These are phyloP conservation scores for Sedum album DNA, from an alignment of 164 flowering plant species.

Conservation along the genomic window DNA sequence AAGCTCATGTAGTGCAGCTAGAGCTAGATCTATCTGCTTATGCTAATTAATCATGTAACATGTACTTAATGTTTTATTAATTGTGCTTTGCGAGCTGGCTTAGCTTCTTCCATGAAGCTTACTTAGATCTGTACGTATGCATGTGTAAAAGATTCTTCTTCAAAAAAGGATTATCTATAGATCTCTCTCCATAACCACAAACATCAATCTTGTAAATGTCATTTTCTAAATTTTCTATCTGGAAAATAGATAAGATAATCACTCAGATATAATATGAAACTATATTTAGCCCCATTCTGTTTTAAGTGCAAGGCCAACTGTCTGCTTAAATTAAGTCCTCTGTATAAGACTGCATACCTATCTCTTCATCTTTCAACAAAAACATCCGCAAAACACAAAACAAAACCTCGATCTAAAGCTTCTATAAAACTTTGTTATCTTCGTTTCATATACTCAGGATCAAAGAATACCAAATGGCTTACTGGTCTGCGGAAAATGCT, in stretches of 20 bases:
- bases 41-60: not conserved
- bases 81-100: not conserved
- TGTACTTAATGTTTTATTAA: not conserved
- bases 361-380: not conserved
- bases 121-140: not conserved
- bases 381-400: not conserved
- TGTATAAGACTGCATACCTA: not conserved
- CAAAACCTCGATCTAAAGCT: not conserved
- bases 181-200: not conserved
- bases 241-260: not conserved
- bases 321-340: not conserved
- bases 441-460: not conserved
- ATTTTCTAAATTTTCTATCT: not conserved
- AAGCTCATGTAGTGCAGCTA: not conserved
- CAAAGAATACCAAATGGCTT: conserved; percentile 16
- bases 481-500: conserved; percentile 92
- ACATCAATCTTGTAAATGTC: not conserved
- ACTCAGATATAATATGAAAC: not conserved
- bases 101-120: conserved; percentile 5
- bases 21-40: not conserved
- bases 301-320: not conserved
- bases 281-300: not conserved
- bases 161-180: not conserved
- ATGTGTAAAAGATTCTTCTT: not conserved
- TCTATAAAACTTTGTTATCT: not conserved